Evolutionary conservation across 176 grass and related monocot genomes (phyloP), one percentile per base, ranked within the genome.

Genomic region (Oryza nivara): DNA sequence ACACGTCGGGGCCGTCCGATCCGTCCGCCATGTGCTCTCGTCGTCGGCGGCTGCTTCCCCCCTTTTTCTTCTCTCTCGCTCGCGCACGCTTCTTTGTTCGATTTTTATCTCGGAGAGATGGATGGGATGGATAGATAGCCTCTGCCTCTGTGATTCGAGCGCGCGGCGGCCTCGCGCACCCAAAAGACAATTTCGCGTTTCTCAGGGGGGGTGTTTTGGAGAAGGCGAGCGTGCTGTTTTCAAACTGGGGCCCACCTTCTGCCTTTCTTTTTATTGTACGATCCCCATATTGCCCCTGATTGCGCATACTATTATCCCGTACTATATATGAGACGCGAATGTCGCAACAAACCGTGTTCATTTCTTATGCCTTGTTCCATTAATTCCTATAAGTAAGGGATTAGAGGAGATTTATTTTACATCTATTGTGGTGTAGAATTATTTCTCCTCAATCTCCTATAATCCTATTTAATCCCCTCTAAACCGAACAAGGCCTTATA

Each of bases 1-100:
- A 76, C 63, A 76, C 68, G 47, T 47, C 81, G 35, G 87, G 40
- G 13, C 49, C 84, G 61, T 87, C 89, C 65, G 84, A 87, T 78
- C 89, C 84, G 75, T 74, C 75, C 22, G 70, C 75, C 84, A 90
- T 19, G 34, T 1, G 63, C 63, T 79, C 81, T 43, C 41, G 41
- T 22, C 72, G 88, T 78, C 84, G 9, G 26, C 26, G 26, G 26
- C 26, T 26, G 26, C 26, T 26, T 26, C 26, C 26, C 7, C 60
- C 54, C 56, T 70, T 64, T 40, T 15, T 13, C 51, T 28, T n/a
- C 13, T 28, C 52, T 38, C 48, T 83, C 75, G 19, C 40, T 26
- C 40, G 40, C 40, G 7, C 52, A 20, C 52, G 56, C 40, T 41
- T 41, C 58, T 48, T 36, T 12, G 10, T 60, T 86, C 65, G 72